Percentiles rank a stretch among this genome's conserved stretches.
Evolutionary conservation across 2,329 filamentous ascomycete species (phyloP).

Genomic region (Calonectria ilicicola): DNA sequence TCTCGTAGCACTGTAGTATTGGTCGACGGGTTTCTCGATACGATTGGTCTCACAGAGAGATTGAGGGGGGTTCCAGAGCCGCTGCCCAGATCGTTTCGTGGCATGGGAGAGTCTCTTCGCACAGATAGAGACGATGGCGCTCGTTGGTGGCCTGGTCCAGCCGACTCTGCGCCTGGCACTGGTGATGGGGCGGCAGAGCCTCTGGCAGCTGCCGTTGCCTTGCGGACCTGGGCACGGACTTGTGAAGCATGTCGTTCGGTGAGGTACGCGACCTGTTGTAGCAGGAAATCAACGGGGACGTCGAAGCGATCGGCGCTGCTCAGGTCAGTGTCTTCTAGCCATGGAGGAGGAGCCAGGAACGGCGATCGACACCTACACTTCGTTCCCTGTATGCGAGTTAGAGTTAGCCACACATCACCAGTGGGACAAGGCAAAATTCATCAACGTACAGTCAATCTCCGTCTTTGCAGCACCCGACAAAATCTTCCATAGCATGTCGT

Average conservation of each 20-base stretch:
- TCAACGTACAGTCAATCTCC: slow-evolving; percentile 83
- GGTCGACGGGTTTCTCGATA: slow-evolving; percentile 61
- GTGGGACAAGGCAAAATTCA: background rate
- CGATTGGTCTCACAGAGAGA: slow-evolving; percentile 56
- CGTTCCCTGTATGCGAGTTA: slow-evolving; percentile 70
- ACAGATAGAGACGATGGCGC: slow-evolving; percentile 66
- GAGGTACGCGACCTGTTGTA: slow-evolving; percentile 93
- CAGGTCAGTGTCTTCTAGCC: slow-evolving; percentile 33
- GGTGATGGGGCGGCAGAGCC: slow-evolving; percentile 70
- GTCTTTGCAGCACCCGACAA: slow-evolving; percentile 85
- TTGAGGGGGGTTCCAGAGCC: slow-evolving; percentile 57
- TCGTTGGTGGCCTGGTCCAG: slow-evolving; percentile 53
- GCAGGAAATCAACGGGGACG: slow-evolving; percentile 87
- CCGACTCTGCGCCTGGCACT: slow-evolving; percentile 61
- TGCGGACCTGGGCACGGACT: slow-evolving; percentile 90
- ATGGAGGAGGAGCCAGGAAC: slow-evolving; percentile 17
- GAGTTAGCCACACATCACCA: slow-evolving; percentile 15
- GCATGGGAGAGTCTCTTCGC: slow-evolving; percentile 68
- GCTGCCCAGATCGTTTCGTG: slow-evolving; percentile 59
- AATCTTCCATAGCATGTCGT: slow-evolving; percentile 90
- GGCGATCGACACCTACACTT: slow-evolving; percentile 69
- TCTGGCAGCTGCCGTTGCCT: slow-evolving; percentile 70
- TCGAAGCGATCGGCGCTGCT: slow-evolving; percentile 79
- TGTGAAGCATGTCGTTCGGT: slow-evolving; percentile 92
- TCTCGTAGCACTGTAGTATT: slow-evolving; percentile 57